Percentiles rank a stretch among this genome's conserved stretches.
phyloP scores from a whole-genome alignment of 208 protist genomes.

The Balamuthia mandrillaris region DNA sequence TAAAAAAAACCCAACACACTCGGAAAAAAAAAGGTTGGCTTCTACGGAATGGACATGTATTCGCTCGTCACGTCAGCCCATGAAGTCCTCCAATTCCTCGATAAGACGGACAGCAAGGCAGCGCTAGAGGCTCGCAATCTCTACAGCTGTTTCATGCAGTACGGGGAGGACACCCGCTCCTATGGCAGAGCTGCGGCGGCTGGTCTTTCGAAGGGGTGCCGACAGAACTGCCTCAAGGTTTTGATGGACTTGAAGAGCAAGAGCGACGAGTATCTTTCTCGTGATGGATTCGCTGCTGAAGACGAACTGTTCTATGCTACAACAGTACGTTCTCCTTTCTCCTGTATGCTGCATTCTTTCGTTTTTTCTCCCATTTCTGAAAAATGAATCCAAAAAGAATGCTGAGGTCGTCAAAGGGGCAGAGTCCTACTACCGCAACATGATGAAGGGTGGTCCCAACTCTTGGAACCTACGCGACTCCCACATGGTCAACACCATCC shows the following conservation, averaged over 20 bases:
- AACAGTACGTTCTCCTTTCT: not conserved
- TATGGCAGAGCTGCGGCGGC: not conserved
- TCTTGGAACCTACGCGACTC: slow-evolving; percentile 24
- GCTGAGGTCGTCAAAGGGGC: slow-evolving; percentile 14
- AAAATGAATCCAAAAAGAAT: slow-evolving; percentile 19
- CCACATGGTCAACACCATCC: slow-evolving; percentile 20
- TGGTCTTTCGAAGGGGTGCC: not conserved
- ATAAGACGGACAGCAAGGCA: not conserved
- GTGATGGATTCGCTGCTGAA: not conserved
- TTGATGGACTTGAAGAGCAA: not conserved
- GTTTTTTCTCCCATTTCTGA: not conserved
- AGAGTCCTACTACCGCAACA: slow-evolving; percentile 18
- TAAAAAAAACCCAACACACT: no score
- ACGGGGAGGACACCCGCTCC: not conserved
- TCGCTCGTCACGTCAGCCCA: not conserved
- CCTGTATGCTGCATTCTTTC: not conserved
- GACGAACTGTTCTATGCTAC: not conserved
- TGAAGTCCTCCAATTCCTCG: slow-evolving; percentile 40
- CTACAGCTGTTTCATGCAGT: not conserved
- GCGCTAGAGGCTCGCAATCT: not conserved
- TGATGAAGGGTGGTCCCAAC: not conserved
- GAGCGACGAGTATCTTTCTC: not conserved
- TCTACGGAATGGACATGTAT: slow-evolving; percentile 48
- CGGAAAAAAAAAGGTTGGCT: not conserved
- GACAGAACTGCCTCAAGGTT: not conserved